Evolutionary conservation across 2,329 filamentous ascomycete species (phyloP), one percentile per base, ranked within the genome.

Genomic region (Fusarium metavorans): DNA sequence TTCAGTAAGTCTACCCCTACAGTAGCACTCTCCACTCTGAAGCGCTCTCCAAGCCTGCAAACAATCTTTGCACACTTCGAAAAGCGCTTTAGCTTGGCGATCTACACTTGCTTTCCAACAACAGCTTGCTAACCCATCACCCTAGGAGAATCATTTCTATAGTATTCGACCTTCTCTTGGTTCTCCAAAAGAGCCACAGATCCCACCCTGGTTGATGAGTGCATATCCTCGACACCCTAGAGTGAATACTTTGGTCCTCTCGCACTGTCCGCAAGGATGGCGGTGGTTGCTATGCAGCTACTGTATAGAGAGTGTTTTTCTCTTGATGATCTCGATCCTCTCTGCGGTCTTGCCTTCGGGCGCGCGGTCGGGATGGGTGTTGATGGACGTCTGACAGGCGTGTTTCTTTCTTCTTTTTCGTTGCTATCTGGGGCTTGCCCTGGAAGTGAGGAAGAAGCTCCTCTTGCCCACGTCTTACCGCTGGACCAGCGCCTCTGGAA

Each of bases 91-190:
- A 57, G 14, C 23, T 23, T 57, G 54, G 54, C 20, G 27, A 25
- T 27, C 56, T 54, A 14, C 60, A 25, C 20, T 92, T 92, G 95
- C 93, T 95, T 93, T 95, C 93, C 93, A 93, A n/a, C 14, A 7
- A 0, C 54, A 57, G 88, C 6, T 25, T 54, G 45, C 43, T 63
- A 32, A 67, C 64, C 67, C 27, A 7, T 37, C 43, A 76, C 76
- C 75, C 5, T 83, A 87, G 83, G 85, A 95, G 94, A 95, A 96
- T 96, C 94, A 94, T 94, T 97, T 97, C 93, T 97, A 95, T 95
- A 98, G 95, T 95, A 92, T 89, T 94, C 92, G 92, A 95, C 93
- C 90, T 89, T 89, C 92, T 94, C 94, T 97, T 93, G 94, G 92
- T 93, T 96, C 91, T 91, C 91, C 90, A 95, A 90, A 93, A 89